Evolutionary conservation across 169 alveolate genomes (phyloP).

Genomic region (Plasmodium yoelii): DNA sequence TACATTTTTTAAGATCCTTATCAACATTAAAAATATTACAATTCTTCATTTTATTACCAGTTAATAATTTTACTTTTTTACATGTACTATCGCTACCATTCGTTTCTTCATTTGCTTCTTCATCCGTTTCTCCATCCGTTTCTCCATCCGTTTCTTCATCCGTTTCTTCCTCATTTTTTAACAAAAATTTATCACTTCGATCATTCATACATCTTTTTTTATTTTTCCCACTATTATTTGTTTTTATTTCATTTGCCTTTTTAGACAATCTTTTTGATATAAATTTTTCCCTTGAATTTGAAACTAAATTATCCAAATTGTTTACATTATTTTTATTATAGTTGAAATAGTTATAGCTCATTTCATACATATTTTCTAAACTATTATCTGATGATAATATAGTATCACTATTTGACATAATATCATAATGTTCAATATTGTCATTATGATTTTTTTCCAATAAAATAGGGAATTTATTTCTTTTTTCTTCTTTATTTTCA

Average conservation of each 20-base stretch:
- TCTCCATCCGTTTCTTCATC: too few species aligned
- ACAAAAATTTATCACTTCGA: too few species aligned
- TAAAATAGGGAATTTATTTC: background rate
- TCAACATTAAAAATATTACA: background rate
- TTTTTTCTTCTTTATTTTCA: background rate
- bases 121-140: too few species aligned
- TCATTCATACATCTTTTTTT: too few species aligned
- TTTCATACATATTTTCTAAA: slow-evolving; percentile 53
- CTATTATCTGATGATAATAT: slow-evolving; percentile 26
- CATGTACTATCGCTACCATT: background rate
- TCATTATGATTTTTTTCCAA: background rate
- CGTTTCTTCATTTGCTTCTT: background rate
- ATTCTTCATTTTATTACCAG: background rate
- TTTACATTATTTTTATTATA: background rate
- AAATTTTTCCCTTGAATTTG: slow-evolving; percentile 1
- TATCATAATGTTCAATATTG: slow-evolving; percentile 30
- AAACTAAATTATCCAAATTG: background rate
- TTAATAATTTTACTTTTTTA: background rate
- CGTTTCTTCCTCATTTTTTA: too few species aligned
- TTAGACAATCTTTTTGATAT: background rate
- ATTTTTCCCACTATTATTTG: background rate
- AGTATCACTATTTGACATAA: slow-evolving; percentile 49
- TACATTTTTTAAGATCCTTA: background rate
- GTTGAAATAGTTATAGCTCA: slow-evolving; percentile 11
- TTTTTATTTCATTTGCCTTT: background rate